Evolutionary conservation across 495 filamentous ascomycete species (phyloP).

Genomic region (Trichoderma asperelloides): DNA sequence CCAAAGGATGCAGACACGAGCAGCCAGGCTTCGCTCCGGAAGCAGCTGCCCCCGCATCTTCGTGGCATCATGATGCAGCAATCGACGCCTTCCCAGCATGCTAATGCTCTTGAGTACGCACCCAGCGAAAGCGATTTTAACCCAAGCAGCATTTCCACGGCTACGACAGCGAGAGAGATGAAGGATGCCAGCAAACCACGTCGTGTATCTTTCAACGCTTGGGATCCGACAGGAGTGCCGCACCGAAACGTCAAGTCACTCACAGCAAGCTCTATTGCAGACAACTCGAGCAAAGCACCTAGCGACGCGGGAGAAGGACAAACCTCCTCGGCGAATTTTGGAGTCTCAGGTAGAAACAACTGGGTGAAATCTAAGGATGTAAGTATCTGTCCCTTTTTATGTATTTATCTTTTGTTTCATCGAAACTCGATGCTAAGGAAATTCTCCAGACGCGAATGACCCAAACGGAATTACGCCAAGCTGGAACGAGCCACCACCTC

Average conservation of each 20-base stretch:
- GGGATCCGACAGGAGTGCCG: background rate
- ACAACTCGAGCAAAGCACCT: background rate
- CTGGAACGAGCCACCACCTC: background rate
- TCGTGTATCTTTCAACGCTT: constrained; percentile 1
- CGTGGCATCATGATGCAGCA: background rate
- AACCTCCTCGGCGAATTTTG: background rate
- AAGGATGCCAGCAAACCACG: background rate
- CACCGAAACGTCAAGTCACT: background rate
- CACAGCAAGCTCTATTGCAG: background rate
- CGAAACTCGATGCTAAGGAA: background rate
- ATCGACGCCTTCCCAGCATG: background rate
- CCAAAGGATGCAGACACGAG: background rate
- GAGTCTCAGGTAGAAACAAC: background rate
- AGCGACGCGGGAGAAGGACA: background rate
- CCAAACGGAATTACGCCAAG: background rate
- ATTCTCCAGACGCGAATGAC: background rate
- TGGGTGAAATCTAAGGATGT: background rate
- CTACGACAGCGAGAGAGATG: background rate
- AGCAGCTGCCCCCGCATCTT: constrained; percentile 7
- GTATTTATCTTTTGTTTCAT: too few species aligned
- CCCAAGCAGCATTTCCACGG: constrained; percentile 8
- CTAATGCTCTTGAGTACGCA: too few species aligned
- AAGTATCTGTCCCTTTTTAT: background rate
- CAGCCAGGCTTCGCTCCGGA: background rate
- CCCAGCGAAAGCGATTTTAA: background rate